Percentiles rank a stretch among this genome's conserved stretches.
Evolutionary conservation across 805 yeast genomes (phyloP).

Genomic region (Jamesozyma piceae): DNA sequence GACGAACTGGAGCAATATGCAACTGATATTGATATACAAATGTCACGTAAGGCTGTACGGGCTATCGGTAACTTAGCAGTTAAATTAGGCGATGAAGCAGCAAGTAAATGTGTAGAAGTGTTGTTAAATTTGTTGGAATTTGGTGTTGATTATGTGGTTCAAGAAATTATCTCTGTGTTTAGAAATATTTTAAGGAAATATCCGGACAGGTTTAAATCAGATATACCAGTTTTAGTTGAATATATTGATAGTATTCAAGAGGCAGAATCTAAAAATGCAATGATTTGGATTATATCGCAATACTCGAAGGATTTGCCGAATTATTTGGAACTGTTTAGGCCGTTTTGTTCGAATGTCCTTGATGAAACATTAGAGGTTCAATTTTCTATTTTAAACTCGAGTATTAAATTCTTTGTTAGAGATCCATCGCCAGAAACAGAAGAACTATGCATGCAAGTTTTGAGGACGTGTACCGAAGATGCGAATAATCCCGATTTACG

Average conservation of each 20-base stretch:
- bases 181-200: conserved; percentile 71
- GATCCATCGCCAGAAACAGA: conserved; percentile 46
- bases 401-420: conserved; percentile 56
- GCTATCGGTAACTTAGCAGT: conserved; percentile 87
- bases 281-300: conserved; percentile 80
- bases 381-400: conserved; percentile 61
- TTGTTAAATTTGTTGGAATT: conserved; percentile 51
- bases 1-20: conserved; percentile 79
- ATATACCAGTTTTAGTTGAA: conserved; percentile 35
- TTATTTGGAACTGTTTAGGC: conserved; percentile 18
- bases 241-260: conserved; percentile 52
- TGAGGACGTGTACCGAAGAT: conserved; percentile 66
- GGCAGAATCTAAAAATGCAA: conserved; percentile 66
- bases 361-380: conserved; percentile 72
- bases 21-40: conserved; percentile 73
- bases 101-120: conserved; percentile 54
- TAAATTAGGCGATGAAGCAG: conserved; percentile 49
- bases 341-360: conserved; percentile 36
- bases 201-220: conserved; percentile 46
- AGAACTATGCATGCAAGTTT: conserved; percentile 44
- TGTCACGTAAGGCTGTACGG: conserved; percentile 79
- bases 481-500: conserved; percentile 76
- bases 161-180: conserved; percentile 69
- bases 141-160: conserved; percentile 64
- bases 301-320: conserved; percentile 40